These are phyloP conservation scores for Eimeria acervulina DNA, from an alignment of 169 alveolate species.

Conservation along the genomic window DNA sequence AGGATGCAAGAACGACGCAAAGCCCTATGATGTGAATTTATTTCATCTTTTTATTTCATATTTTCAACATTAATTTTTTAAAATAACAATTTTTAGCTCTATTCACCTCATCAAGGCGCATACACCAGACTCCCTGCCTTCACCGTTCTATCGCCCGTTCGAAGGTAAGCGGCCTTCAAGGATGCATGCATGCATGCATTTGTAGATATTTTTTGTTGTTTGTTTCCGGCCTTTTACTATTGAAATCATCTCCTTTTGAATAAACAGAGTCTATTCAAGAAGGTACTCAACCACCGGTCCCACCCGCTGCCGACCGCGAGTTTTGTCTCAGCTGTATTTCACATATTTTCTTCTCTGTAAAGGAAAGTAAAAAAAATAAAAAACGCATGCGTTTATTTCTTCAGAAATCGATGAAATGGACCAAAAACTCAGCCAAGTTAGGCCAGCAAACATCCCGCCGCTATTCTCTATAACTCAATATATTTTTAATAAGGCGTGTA, in stretches of 20 bases:
- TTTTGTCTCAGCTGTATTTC: not conserved
- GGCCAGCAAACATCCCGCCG: no score
- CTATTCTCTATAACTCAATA: no score
- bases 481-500: no score
- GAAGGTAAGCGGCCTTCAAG: not conserved
- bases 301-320: not conserved
- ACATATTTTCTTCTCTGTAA: no score
- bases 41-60: not conserved
- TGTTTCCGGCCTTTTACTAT: not conserved
- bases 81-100: not conserved
- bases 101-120: conserved; percentile 27
- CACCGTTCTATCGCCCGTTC: conserved; percentile 1
- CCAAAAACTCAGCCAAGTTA: not conserved
- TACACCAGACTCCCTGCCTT: conserved; percentile 8
- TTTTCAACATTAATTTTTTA: not conserved
- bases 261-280: conserved; percentile 9
- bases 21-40: conserved; percentile 19
- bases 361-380: not conserved
- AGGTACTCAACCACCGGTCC: not conserved
- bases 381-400: not conserved
- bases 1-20: conserved; percentile 39
- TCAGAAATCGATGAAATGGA: conserved; percentile 42
- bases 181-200: not conserved
- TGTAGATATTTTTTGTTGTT: not conserved
- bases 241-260: not conserved